Evolutionary conservation across 768 basidiomycete species (phyloP), one percentile per base, ranked within the genome.

Genomic region (Chalciporus sphaerocephalus): DNA sequence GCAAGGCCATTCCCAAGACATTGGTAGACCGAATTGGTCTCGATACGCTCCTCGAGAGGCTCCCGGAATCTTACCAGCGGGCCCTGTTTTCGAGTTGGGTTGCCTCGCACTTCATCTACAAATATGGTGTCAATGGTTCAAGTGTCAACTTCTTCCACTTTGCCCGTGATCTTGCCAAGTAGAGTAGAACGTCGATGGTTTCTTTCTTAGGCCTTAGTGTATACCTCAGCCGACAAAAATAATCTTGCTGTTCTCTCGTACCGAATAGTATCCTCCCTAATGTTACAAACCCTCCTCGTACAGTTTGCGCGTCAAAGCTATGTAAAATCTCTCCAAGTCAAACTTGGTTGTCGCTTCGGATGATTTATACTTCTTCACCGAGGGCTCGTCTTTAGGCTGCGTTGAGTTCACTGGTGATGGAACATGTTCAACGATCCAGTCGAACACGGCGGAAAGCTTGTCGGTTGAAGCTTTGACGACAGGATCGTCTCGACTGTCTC

Each of bases 121-220:
- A 87, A 62, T 89, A 90, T 55, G 92, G 92, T 23, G 86, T 98
- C 38, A 83, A 81, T 51, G 89, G 81, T 11, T 88, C 87, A 4
- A 92, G 87, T 48, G 92, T 98, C 20, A 86, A 96, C 69, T 98
- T 97, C 75, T 92, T 93, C 86, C 90, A 92, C 67, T 96, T 94
- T 70, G 88, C 85, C 39, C 73, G 87, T 42, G 85, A 85, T 48
- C 79, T 90, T 38, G 74, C 81, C n/a, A 43, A 38, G 1, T 62
- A 43, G 35, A 43, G 22, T 10, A 21, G 22, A 21, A 36, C 25
- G 16, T 35, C 6, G 10, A 27, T 20, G 4, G 22, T 38, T 23
- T 24, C 25, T 38, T 39, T 37, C 35, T 5, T 28, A 13, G 16
- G 27, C 32, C 24, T 6, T 28, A 24, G 25, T 41, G 35, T 50